Evolutionary conservation across 2,329 filamentous ascomycete genomes (phyloP), one percentile per base, ranked within the genome.

Genomic region (Claviceps digitariae): DNA sequence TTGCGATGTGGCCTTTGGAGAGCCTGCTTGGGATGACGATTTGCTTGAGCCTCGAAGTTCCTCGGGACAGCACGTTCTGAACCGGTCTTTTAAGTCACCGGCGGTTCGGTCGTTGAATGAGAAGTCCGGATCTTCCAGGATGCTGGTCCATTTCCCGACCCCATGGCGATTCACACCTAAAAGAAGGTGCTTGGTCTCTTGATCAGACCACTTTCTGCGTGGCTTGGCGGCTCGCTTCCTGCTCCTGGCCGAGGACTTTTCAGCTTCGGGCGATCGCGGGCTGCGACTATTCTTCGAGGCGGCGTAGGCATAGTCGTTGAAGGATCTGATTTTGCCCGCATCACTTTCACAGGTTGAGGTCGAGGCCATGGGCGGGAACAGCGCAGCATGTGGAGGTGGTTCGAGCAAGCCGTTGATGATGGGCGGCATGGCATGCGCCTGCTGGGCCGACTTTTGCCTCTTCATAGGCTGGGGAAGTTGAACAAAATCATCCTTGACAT

Each of bases 371-470:
- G 81, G 81, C 3, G 81, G 80, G 57, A 84, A 82, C n/a, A 82
- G 68, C 44, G 78, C 75, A 49, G 78, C 75, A 53, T 81, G 72
- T 3, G 78, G 79, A 2, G 81, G 81, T 2, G 80, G 81, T 58
- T 83, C 78, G 58, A 78, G 75, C 5, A 84, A 69, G 50, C 80
- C 81, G 56, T 81, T 82, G 63, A 84, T 83, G 56, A 84, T 84
- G 52, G 81, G 81, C 9, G 81, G 81, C 62, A 81, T 77, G 50
- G 76, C 69, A 10, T 67, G 74, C 5, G 73, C 69, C 59, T 79
- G 75, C 56, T 77, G 74, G 13, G 74, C 70, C 3, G 80, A 75
- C 62, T 80, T 83, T 59, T 81, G 79, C 62, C 83, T 83, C 69
- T 83, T 83, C 48, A 79, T 71, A 3, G 80, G 81, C 60, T 83